Evolutionary conservation across 306 rosid species (phyloP).

Genomic region (Quillaja saponaria): DNA sequence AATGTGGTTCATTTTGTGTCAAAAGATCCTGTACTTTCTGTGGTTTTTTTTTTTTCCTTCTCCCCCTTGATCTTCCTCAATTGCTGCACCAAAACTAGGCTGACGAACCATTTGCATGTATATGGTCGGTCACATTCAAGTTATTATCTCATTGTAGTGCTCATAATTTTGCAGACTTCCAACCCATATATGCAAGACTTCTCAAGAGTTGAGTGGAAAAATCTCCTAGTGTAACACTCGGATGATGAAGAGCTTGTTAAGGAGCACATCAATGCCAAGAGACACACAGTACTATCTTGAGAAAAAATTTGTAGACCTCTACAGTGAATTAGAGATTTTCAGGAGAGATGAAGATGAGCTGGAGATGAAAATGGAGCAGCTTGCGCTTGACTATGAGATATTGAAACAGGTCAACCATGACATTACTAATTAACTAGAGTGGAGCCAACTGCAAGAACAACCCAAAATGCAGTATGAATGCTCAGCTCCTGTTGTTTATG

Average conservation of each 20-base stretch:
- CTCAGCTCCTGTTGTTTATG: constrained; percentile 47
- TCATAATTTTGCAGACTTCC: too few species aligned
- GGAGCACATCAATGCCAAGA: constrained; percentile 50
- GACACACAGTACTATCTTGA: constrained; percentile 62
- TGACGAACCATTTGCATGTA: too few species aligned
- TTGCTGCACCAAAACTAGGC: too few species aligned
- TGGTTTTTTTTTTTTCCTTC: too few species aligned
- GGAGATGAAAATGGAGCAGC: constrained; percentile 96
- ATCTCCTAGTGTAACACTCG: constrained; percentile 41
- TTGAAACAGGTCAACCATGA: constrained; percentile 94
- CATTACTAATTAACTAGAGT: constrained; percentile 72
- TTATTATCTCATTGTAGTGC: too few species aligned
- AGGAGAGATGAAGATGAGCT: constrained; percentile 90
- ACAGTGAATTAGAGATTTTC: constrained; percentile 78
- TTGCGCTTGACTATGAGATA: constrained; percentile 95
- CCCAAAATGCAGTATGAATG: too few species aligned
- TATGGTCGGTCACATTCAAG: too few species aligned
- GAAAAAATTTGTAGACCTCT: constrained; percentile 68
- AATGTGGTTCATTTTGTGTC: too few species aligned
- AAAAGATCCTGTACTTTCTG: too few species aligned
- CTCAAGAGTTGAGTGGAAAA: constrained; percentile 36
- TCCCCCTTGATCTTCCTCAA: too few species aligned
- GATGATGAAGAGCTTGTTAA: constrained; percentile 68
- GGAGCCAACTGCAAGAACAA: constrained; percentile 85
- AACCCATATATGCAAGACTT: constrained; percentile 34